Base-by-base conservation (phyloP, 805 yeast species). In the Saturnispora saitoi region DNA sequence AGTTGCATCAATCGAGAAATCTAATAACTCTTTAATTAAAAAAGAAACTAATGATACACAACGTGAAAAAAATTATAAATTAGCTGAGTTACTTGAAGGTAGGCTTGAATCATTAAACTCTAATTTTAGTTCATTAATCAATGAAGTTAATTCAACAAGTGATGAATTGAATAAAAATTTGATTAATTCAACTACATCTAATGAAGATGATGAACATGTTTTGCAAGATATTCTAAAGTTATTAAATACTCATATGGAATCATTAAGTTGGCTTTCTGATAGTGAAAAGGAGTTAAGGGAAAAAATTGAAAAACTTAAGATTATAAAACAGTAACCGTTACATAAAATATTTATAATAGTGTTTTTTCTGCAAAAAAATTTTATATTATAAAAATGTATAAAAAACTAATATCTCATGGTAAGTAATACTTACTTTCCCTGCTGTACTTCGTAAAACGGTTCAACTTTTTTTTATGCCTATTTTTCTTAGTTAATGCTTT, bases 221-320 rank as follows among this genome's bases (percentile, higher is more conserved):
- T 64, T 81, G 41, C 80, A 78, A 55, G 89, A 83, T 61, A 77
- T 91, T 53, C 83, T 93, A 29, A 83, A 80, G 63, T 72, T 93
- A 54, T 75, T 93, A 61, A 90, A 91, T 62, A 79, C 87, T 42
- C 98, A 93, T 64, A 70, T 93, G 65, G 93, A 90, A 53, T 87
- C 95, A 53, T 74, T 93, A 67, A 88, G 82, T 62, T 89, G 90
- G 73, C 77, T 93, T 49, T 96, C 93, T 60, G 75, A 74, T 53
- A 78, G 81, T 53, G 87, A 95, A 46, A 73, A 73, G 17, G 70
- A 70, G 22, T 71, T 93, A 57, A 86, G 83, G 61, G 75, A 76
- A 32, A 84, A 86, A 64, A 64, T 93, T 51, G 77, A 73, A 32
- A 61, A 63, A 45, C 52, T 71, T 34, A 63, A 58, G 40, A 57